Base-by-base conservation (phyloP, 352 stramenopile species). In the Saprolegnia parasitica region DNA sequence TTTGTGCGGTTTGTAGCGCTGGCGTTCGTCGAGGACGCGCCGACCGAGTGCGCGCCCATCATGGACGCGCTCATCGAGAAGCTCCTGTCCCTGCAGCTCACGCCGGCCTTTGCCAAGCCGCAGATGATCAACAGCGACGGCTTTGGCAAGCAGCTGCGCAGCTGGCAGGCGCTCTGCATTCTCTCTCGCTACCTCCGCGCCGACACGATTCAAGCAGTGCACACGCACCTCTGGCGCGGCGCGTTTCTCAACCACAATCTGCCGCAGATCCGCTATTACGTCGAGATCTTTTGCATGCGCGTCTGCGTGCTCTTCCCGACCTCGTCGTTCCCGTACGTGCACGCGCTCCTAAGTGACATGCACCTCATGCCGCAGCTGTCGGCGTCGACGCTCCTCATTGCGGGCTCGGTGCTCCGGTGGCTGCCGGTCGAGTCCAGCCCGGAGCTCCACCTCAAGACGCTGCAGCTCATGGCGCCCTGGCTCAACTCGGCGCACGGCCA, bases 61-160 rank as follows among this genome's bases (percentile, higher is more conserved):
- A 73, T 88, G 66, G 55, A 81, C 29, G 49, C 61, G 1, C 58
- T 90, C 5, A 60, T 87, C n/a, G 32, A 65, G 29, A 66, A 47
- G 20, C 65, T 91, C 20, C 50, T 94, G 11, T 60, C 71, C 50
- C 76, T 85, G n/a, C 86, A 90, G 26, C 72, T 81, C 49, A 80
- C 72, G 5, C 77, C 79, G 3, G 86, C 92, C 23, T 86, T 76
- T 76, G 71, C 81, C n/a, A 89, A 86, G 75, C 84, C 88, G 65
- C 83, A 92, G 65, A 95, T 95, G 86, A 72, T 93, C 42, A 88
- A 93, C 75, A 92, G 83, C 61, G 81, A 92, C 49, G 82, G 80
- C 20, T 95, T 93, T 73, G 86, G 86, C 9, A 76, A 81, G 57
- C 84, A 92, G 29, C 54, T 95, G 26, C 83, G 86, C 21, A 86